Evolutionary conservation across 2,329 filamentous ascomycete species (phyloP).

Genomic region (Coniochaeta ligniaria): DNA sequence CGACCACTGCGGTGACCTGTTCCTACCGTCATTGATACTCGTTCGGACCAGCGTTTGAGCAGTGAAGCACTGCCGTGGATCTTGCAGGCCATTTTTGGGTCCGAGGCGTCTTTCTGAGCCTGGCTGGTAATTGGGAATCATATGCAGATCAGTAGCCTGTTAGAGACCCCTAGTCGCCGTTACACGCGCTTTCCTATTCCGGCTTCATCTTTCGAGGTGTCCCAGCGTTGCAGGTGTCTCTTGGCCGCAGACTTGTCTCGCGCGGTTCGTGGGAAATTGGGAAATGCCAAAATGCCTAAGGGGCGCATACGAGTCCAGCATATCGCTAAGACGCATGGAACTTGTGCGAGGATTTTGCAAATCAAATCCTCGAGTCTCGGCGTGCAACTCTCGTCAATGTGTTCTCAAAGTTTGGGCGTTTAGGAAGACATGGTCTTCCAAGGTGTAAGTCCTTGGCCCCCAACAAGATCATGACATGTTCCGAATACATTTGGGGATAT

Average conservation of each 20-base stretch:
- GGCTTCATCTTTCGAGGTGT: neutral
- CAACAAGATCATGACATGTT: neutral
- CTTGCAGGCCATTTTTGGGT: neutral
- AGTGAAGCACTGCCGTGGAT: neutral
- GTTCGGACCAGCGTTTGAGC: neutral
- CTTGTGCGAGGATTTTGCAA: neutral
- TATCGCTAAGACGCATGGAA: neutral
- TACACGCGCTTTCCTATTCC: neutral
- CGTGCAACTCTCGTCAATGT: no score
- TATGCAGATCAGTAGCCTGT: neutral
- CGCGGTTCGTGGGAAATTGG: neutral
- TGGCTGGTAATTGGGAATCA: neutral
- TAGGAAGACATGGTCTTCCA: no score
- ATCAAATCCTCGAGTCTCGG: neutral
- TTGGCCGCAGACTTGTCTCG: neutral
- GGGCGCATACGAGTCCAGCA: neutral
- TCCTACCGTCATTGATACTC: neutral
- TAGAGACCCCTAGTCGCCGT: neutral
- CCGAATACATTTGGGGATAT: neutral
- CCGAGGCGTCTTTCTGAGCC: conserved; percentile 1
- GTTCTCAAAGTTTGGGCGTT: no score
- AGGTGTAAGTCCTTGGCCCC: no score
- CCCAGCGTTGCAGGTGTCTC: neutral
- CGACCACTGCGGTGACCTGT: neutral
- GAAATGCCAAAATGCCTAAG: neutral